Percentiles rank a stretch among this genome's conserved stretches.
Evolutionary conservation across 2,329 filamentous ascomycete species (phyloP).

Genomic region (Epichloe baconii): DNA sequence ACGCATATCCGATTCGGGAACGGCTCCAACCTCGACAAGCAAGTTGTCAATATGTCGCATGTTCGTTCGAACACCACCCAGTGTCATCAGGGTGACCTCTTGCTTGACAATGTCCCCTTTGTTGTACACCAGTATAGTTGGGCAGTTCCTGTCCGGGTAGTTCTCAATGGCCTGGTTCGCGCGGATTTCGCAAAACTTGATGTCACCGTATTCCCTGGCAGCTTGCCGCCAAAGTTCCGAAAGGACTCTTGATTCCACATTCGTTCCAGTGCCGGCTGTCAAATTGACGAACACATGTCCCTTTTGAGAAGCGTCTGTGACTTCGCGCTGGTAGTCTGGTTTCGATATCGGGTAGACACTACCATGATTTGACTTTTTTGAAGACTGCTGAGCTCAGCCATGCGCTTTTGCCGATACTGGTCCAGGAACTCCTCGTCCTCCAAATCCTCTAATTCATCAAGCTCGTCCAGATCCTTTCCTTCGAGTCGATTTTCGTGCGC

Average conservation of each 20-base stretch:
- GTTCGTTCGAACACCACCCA: constrained; percentile 59
- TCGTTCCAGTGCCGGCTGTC: constrained; percentile 63
- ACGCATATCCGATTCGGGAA: constrained; percentile 67
- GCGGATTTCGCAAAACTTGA: constrained; percentile 96
- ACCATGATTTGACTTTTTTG: constrained; percentile 68
- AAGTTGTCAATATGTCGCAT: constrained; percentile 69
- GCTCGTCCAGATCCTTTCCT: constrained; percentile 86
- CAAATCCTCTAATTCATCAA: constrained; percentile 86
- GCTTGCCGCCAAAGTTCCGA: constrained; percentile 77
- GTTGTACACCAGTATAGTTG: constrained; percentile 83
- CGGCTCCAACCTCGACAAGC: constrained; percentile 68
- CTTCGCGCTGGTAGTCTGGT: constrained; percentile 79
- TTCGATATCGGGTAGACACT: constrained; percentile 90
- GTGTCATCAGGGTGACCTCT: constrained; percentile 71
- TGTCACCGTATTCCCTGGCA: constrained; percentile 73
- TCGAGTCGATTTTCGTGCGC: constrained; percentile 89
- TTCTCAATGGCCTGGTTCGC: constrained; percentile 90
- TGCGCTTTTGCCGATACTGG: constrained; percentile 73
- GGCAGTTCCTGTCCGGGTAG: constrained; percentile 89
- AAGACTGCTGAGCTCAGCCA: constrained; percentile 67
- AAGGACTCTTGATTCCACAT: constrained; percentile 73
- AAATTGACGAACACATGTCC: constrained; percentile 64
- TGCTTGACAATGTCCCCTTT: constrained; percentile 88
- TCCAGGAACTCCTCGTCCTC: constrained; percentile 91
- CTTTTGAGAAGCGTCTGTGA: constrained; percentile 76